A percentile compares a stretch with the other conserved stretches of the same genome.
Evolutionary conservation across 2,329 filamentous ascomycete species (phyloP).

Genomic region (Aspergillus persii): DNA sequence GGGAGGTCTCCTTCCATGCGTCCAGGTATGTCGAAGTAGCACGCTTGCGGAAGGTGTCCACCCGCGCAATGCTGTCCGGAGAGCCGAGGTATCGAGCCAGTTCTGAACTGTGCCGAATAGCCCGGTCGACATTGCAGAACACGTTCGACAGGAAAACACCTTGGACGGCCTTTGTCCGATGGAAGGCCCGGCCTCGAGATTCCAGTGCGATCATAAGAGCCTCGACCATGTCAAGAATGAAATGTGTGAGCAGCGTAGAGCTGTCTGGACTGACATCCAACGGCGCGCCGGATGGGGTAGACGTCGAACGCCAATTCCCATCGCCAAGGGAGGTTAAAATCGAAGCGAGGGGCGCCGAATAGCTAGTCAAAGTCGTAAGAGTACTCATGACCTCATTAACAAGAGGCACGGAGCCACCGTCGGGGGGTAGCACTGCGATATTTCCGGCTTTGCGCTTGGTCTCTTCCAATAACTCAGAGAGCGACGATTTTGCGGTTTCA

Average conservation of each 20-base stretch:
- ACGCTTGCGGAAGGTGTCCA: constrained; percentile 86
- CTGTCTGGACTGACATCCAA: constrained; percentile 90
- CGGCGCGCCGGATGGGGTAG: constrained; percentile 63
- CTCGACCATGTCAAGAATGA: constrained; percentile 86
- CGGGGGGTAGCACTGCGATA: constrained; percentile 68
- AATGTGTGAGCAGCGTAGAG: constrained; percentile 81
- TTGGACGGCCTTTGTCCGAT: constrained; percentile 74
- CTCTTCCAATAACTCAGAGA: constrained; percentile 81
- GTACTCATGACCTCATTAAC: constrained; percentile 83
- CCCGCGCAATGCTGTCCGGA: constrained; percentile 60
- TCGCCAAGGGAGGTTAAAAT: constrained; percentile 92
- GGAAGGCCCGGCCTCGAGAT: constrained; percentile 66
- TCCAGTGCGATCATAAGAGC: constrained; percentile 73
- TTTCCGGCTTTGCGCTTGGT: constrained; percentile 67
- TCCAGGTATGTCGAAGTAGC: constrained; percentile 78
- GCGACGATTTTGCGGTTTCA: constrained; percentile 84
- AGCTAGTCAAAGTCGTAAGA: constrained; percentile 81
- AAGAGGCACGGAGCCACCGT: constrained; percentile 74
- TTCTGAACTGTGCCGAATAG: constrained; percentile 73
- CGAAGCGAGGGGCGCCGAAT: constrained; percentile 79
- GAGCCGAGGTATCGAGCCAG: constrained; percentile 66
- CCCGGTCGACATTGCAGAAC: constrained; percentile 77
- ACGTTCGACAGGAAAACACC: constrained; percentile 92
- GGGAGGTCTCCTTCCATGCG: constrained; percentile 82
- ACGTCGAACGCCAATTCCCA: constrained; percentile 74